phyloP scores from a whole-genome alignment of 495 filamentous ascomycete species.

The Pseudoneurospora amorphoporcata region DNA sequence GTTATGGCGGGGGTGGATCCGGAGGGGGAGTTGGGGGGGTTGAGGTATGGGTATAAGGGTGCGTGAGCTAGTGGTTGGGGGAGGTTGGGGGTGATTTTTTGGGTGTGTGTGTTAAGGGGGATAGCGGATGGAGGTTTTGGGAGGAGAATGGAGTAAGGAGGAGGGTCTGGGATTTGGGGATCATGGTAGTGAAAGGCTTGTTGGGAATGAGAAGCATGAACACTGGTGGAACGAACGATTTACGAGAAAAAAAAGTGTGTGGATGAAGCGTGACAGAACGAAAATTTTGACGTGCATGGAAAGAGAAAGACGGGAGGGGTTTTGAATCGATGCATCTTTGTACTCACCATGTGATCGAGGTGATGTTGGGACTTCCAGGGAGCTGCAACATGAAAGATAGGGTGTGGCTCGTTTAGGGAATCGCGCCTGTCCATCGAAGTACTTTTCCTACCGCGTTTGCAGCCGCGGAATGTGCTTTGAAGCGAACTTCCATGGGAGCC shows the following conservation, averaged over 20 bases:
- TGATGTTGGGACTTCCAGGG: background rate
- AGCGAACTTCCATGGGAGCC: background rate
- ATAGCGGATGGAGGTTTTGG: too few species aligned
- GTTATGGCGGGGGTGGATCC: conserved; percentile 47
- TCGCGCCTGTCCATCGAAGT: background rate
- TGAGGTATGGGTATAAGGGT: conserved; percentile 52
- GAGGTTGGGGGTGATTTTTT: background rate
- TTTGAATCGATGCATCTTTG: background rate
- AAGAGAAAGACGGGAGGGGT: background rate
- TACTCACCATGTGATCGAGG: background rate
- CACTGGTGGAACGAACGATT: too few species aligned
- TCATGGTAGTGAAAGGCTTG: too few species aligned
- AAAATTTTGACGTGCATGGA: background rate
- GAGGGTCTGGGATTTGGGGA: too few species aligned
- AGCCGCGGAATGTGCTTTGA: background rate
- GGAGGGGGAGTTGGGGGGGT: conserved; percentile 37
- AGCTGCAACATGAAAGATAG: background rate
- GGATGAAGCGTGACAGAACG: too few species aligned
- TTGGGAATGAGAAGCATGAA: too few species aligned
- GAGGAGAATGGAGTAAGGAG: background rate
- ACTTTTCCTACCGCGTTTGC: background rate
- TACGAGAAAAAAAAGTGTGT: too few species aligned
- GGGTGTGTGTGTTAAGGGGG: too few species aligned
- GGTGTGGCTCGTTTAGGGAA: background rate
- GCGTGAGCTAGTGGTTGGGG: conserved; percentile 16